Percentiles rank a stretch among this genome's conserved stretches.
Conservation (phyloP, 495 filamentous ascomycete species). For the Penicillium herquei region DNA sequence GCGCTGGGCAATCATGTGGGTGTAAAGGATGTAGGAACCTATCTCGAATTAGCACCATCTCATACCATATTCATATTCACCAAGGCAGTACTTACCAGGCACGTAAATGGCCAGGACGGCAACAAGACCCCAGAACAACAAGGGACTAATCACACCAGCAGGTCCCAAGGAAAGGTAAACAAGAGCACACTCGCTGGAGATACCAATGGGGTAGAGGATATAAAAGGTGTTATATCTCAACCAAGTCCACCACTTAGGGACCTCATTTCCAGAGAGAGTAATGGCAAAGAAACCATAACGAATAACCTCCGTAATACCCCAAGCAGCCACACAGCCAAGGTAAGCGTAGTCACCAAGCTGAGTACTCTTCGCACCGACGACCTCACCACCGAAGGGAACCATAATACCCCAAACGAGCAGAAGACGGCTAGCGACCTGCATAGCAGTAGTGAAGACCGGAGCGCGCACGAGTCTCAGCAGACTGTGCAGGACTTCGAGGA, state of each 20-base stretch:
- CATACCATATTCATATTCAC: neutral
- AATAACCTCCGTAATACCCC: constrained; percentile 82
- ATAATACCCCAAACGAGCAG: constrained; percentile 83
- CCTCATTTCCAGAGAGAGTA: constrained; percentile 55
- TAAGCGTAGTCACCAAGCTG: constrained; percentile 43
- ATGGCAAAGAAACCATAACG: constrained; percentile 86
- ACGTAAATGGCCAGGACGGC: constrained; percentile 71
- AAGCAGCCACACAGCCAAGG: constrained; percentile 61
- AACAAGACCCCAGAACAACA: constrained; percentile 59
- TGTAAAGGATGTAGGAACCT: constrained; percentile 87
- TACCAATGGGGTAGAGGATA: constrained; percentile 88
- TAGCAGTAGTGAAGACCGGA: constrained; percentile 77
- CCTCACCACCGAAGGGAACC: constrained; percentile 49
- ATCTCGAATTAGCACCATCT: constrained; percentile 17
- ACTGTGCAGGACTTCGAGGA: constrained; percentile 81
- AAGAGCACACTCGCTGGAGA: constrained; percentile 78
- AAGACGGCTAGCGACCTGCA: constrained; percentile 82
- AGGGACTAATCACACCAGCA: constrained; percentile 46
- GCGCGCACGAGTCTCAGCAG: constrained; percentile 73
- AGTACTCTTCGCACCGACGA: constrained; percentile 26
- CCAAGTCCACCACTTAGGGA: constrained; percentile 71
- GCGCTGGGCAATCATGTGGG: constrained; percentile 90
- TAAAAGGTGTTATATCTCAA: constrained; percentile 91
- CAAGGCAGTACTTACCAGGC: constrained; percentile 60
- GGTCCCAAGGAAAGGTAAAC: constrained; percentile 63